Base-by-base conservation (phyloP, 805 yeast species). In the Saccharomycopsis capsularis region DNA sequence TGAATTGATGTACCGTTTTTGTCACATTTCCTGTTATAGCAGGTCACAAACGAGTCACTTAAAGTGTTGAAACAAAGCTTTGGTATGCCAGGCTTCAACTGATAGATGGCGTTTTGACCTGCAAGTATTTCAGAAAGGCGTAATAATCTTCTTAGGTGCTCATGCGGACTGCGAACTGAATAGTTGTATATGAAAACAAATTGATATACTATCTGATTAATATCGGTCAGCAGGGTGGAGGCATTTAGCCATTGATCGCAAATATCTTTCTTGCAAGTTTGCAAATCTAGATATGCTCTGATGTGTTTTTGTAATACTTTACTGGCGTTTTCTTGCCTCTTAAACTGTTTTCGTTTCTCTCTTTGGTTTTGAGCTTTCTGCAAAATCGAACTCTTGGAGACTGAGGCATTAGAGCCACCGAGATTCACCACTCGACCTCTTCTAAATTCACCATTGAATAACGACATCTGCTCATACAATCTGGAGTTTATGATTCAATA, bases 331-430 rank as follows among this genome's bases (percentile, higher is more conserved):
- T 72, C 75, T 43, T 71, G 74, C 13, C 61, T 58, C 21, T 85
- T 70, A 15, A 67, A 73, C 29, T 67, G 61, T 50, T 85, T 89
- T 50, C 97, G 73, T 51, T 73, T 74, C 50, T 70, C 73, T 36
- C 97, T 70, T 53, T 85, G 88, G 36, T 67, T 66, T 56, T 78
- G 77, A 3, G 95, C 81, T 55, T 76, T 79, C 50, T 75, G 76
- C n/a, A 91, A 64, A 44, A 74, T 69, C 56, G 73, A 62, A 48
- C 68, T 57, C 51, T 70, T 63, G 62, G 73, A 59, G 53, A 65
- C 47, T 46, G 63, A 58, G 59, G 58, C 63, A 63, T 63, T 54
- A 56, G 71, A 55, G 61, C 82, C 67, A 59, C 91, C 74, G 56
- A 78, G 71, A 68, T 91, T 85, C 53, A 84, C 76, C 46, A 75